A percentile compares a stretch with the other conserved stretches of the same genome.
Evolutionary conservation across 345 rosid species (phyloP).

Genomic region (Reutealis trisperma): DNA sequence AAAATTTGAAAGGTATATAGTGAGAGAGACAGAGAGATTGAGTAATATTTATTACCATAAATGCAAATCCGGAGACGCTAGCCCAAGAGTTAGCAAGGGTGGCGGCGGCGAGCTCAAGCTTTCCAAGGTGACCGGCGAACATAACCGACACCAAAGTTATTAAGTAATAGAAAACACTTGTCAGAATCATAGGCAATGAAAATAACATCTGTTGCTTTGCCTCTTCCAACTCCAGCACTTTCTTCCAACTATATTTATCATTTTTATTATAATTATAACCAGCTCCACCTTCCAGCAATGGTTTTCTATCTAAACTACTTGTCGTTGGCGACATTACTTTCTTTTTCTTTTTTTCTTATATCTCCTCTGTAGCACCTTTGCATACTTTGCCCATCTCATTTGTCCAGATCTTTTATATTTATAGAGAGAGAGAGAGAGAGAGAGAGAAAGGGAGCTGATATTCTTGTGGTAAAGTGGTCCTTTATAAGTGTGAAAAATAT

Average conservation of each 20-base stretch:
- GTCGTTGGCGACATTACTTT: not conserved
- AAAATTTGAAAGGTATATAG: too few relatives aligned
- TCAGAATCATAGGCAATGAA: conserved; percentile 66
- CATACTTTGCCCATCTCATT: too few relatives aligned
- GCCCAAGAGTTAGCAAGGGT: conserved; percentile 91
- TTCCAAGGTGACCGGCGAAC: conserved; percentile 76
- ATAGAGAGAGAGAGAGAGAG: too few relatives aligned
- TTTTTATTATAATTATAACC: too few relatives aligned
- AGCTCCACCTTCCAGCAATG: not conserved
- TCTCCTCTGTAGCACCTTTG: too few relatives aligned
- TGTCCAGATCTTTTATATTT: too few relatives aligned
- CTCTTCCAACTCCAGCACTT: conserved; percentile 50
- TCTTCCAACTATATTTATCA: conserved; percentile 22
- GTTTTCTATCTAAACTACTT: not conserved
- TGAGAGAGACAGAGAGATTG: too few relatives aligned
- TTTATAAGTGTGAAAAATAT: too few relatives aligned
- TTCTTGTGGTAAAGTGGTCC: too few relatives aligned
- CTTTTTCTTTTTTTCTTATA: too few relatives aligned
- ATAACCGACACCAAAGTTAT: conserved; percentile 72
- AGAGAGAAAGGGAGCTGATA: too few relatives aligned
- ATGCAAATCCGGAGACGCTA: conserved; percentile 69
- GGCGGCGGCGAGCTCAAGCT: conserved; percentile 74
- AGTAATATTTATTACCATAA: conserved; percentile 48
- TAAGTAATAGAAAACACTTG: conserved; percentile 53
- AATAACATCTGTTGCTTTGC: conserved; percentile 56